phyloP scores from a whole-genome alignment of 1,284 basidiomycete genomes.

The Cutaneotrichosporon daszewskae region DNA sequence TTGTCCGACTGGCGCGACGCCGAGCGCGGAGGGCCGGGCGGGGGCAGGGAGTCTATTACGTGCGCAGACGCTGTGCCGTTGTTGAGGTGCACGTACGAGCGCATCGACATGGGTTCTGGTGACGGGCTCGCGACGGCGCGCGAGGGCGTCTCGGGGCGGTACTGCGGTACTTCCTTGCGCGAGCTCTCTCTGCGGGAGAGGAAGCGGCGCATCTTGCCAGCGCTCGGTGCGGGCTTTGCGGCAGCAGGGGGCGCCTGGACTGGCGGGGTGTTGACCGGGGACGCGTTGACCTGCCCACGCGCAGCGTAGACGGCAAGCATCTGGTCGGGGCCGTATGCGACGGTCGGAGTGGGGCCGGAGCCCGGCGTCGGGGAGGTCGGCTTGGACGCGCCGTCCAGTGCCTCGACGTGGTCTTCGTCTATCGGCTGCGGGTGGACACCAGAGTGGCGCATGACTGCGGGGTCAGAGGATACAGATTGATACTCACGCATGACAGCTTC shows the following conservation, averaged over 20 bases:
- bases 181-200: conserved; percentile 14
- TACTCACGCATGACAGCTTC: conserved; percentile 23
- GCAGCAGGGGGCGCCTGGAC: conserved; percentile 6
- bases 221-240: conserved; percentile 4
- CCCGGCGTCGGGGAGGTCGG: conserved; percentile 7
- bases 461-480: not conserved
- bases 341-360: conserved; percentile 18
- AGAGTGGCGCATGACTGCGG: conserved; percentile 5
- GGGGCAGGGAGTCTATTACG: conserved; percentile 31
- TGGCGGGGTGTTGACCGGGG: conserved; percentile 10
- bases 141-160: not conserved
- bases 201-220: conserved; percentile 18
- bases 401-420: conserved; percentile 21
- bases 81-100: conserved; percentile 35
- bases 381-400: conserved; percentile 11
- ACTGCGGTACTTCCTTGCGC: conserved; percentile 1
- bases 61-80: conserved; percentile 29
- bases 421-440: not conserved
- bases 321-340: conserved; percentile 45
- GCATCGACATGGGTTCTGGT: conserved; percentile 30
- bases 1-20: not conserved
- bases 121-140: conserved; percentile 2
- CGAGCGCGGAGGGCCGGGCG: conserved; percentile 16
- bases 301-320: conserved; percentile 48
- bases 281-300: conserved; percentile 27